Evolutionary conservation across 257 asterid species (phyloP), one percentile per base, ranked within the genome.

Genomic region (Nicotiana tomentosiformis): DNA sequence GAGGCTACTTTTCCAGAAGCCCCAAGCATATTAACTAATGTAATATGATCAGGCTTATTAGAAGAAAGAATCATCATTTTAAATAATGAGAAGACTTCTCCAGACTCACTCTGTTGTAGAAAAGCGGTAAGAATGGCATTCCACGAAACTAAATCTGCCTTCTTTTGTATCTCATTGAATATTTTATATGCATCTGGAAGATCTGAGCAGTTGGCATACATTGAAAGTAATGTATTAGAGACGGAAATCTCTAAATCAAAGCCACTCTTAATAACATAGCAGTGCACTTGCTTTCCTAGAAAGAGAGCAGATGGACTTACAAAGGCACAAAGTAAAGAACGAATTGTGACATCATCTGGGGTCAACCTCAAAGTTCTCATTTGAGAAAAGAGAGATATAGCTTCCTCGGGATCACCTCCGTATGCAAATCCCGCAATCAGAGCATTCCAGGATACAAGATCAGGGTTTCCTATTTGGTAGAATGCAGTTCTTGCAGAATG

Each of bases 101-200:
- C 86, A 33, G 87, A 77, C 69, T 66, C 89, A 58, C 90, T 78
- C 82, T 86, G 90, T 64, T 90, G 91, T 89, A 91, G 32, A 81
- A 84, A 91, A 83, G 83, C 89, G 7, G 93, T 87, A 65, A 92
- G 86, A 80, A 93, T 88, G 81, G 90, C 91, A 78, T 91, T 93
- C 98, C 98, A 93, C n/a, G 98, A 89, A 85, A 93, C 95, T 56
- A 88, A 76, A 89, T 93, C 98, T 33, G 91, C 93, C 33, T 79
- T 77, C 78, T 62, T 77, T 81, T 74, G 86, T 79, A 87, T 89
- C 77, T 83, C 88, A 10, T 87, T 53, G 81, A 93, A 93, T 81
- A 90, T 68, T 68, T 82, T 87, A 87, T 83, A 84, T 11, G 95
- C 92, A 83, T 90, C 87, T 18, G 1, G 18, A 77, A 74, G 83